A percentile compares a stretch with the other conserved stretches of the same genome.
phyloP scores from a whole-genome alignment of 2,329 filamentous ascomycete genomes.

The Cordyceps militaris region DNA sequence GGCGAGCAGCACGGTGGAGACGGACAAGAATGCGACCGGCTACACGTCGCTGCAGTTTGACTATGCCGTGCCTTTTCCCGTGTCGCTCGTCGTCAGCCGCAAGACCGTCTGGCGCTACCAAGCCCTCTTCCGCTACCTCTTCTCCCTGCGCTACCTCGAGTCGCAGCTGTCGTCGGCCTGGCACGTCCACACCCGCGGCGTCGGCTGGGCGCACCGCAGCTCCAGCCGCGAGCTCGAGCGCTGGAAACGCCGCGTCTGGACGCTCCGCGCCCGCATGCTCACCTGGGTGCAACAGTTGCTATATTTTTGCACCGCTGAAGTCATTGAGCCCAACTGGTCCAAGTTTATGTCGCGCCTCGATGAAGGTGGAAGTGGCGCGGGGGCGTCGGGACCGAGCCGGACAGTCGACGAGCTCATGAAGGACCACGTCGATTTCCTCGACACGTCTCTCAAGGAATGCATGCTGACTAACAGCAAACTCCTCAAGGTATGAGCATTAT shows the following conservation, averaged over 20 bases:
- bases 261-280: slow-evolving; percentile 84
- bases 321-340: slow-evolving; percentile 97
- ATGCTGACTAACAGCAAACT: slow-evolving; percentile 98
- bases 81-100: slow-evolving; percentile 89
- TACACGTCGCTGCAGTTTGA: slow-evolving; percentile 92
- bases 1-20: slow-evolving; percentile 57
- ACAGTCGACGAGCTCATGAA: slow-evolving; percentile 99
- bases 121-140: slow-evolving; percentile 85
- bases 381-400: slow-evolving; percentile 37
- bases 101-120: slow-evolving; percentile 98
- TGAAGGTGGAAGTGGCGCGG: slow-evolving; percentile 17
- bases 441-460: slow-evolving; percentile 96
- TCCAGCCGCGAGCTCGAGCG: slow-evolving; percentile 68
- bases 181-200: slow-evolving; percentile 78
- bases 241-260: slow-evolving; percentile 93
- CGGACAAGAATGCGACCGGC: slow-evolving; percentile 79
- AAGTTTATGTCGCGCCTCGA: slow-evolving; percentile 77
- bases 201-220: slow-evolving; percentile 76
- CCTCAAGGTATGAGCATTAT: slow-evolving; percentile 57
- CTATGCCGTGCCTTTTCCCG: slow-evolving; percentile 88
- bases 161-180: slow-evolving; percentile 79
- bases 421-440: slow-evolving; percentile 95
- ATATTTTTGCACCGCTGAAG: slow-evolving; percentile 94
- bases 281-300: slow-evolving; percentile 95
- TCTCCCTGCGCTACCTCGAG: slow-evolving; percentile 85